Evolutionary conservation across 2,329 filamentous ascomycete genomes (phyloP).

Genomic region (Mollisia scopiformis): DNA sequence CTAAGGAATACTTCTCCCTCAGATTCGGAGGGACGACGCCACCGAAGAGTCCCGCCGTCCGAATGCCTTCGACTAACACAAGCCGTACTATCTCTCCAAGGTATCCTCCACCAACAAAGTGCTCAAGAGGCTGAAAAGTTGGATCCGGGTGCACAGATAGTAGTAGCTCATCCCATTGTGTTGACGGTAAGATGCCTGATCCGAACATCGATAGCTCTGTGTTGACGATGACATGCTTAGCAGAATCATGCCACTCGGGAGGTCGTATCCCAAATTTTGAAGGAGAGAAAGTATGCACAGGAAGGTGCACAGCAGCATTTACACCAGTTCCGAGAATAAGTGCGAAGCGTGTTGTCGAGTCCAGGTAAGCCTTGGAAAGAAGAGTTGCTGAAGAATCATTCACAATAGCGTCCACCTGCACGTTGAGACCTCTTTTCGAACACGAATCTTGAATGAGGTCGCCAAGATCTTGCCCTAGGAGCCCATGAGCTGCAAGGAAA

Average conservation of each 20-base stretch:
- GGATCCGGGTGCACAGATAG: slow-evolving; percentile 56
- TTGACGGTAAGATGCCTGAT: slow-evolving; percentile 58
- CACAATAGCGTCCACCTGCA: slow-evolving; percentile 62
- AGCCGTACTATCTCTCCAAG: slow-evolving; percentile 66
- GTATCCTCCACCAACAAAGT: slow-evolving; percentile 67
- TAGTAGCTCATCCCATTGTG: slow-evolving; percentile 61
- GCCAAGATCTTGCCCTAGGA: slow-evolving; percentile 62
- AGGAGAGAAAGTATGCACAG: slow-evolving; percentile 56
- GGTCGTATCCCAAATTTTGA: slow-evolving; percentile 61
- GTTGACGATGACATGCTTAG: slow-evolving; percentile 67
- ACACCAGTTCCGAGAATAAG: slow-evolving; percentile 70
- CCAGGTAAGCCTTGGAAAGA: slow-evolving; percentile 61
- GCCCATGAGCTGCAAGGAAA: slow-evolving; percentile 60
- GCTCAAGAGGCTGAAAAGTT: slow-evolving; percentile 64
- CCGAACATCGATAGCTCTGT: slow-evolving; percentile 72
- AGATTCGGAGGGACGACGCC: slow-evolving; percentile 59
- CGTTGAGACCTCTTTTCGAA: slow-evolving; percentile 46
- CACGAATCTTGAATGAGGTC: slow-evolving; percentile 60
- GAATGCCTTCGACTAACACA: slow-evolving; percentile 60
- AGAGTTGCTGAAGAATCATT: slow-evolving; percentile 72
- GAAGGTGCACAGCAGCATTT: slow-evolving; percentile 68
- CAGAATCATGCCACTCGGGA: slow-evolving; percentile 57
- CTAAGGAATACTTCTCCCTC: slow-evolving; percentile 56
- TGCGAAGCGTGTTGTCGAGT: slow-evolving; percentile 61
- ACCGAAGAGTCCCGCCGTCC: slow-evolving; percentile 55